Base-by-base conservation (phyloP, 345 rosid genomes). In the Punica granatum region DNA sequence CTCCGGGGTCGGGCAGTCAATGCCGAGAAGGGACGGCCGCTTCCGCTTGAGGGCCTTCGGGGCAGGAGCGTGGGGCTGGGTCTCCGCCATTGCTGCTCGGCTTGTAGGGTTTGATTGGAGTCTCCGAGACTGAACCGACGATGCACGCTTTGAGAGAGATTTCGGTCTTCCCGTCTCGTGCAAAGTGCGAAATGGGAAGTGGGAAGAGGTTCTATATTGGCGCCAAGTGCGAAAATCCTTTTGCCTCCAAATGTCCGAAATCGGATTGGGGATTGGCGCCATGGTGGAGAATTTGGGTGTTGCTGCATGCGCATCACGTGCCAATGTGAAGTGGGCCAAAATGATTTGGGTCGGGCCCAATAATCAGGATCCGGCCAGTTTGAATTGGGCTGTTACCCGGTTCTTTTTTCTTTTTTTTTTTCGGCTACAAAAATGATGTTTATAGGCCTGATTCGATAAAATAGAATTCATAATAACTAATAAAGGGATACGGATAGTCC, bases 21-120 rank as follows among this genome's bases (percentile, higher is more conserved):
- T 35, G 42, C 53, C 65, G 46, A 33, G 25, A 21, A 60, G 41
- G 5, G 75, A 31, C 26, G 74, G 65, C 37, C 96, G 85, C 87
- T 91, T 94, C 41, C 96, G 78, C 82, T 67, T 67, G 62, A 49
- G 70, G 48, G 48, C 1, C 46, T 36, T 23, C 66, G 19, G 35
- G 49, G 66, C 32, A 37, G 66, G 18, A 56, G 33, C 61, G 13
- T 10, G 34, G 34, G 61, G 18, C 61, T 56, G 61, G 18, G 61
- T 9, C 54, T 64, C 67, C 31, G 53, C 53, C 67, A 64, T 64
- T 31, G 32, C 67, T n/a, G 3, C 32, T 2, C 16, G 28, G 19
- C 34, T 18, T 7, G 34, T 59, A 11, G 34, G 34, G 35, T 28
- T 35, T 28, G 41, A 4, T 37, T 11, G 41, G 41, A 3, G 19